A percentile compares a stretch with the other conserved stretches of the same genome.
phyloP scores from a whole-genome alignment of 116 monocot species.

The Phalaenopsis hybrid region DNA sequence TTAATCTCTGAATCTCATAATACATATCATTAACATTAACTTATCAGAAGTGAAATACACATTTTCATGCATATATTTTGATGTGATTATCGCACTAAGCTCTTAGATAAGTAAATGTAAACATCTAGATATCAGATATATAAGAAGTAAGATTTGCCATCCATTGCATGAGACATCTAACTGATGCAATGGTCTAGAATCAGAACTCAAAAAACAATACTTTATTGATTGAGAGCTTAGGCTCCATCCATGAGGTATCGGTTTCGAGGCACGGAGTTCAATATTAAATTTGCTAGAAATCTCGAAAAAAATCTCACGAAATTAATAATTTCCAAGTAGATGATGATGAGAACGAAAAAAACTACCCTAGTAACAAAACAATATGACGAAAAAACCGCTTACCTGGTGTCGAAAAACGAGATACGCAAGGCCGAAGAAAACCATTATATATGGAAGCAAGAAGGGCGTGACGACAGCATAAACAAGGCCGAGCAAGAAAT shows the following conservation, averaged over 20 bases:
- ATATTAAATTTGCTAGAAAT: no score
- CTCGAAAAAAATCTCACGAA: background rate
- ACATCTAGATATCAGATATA: no score
- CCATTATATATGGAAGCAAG: conserved; percentile 78
- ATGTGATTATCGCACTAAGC: no score
- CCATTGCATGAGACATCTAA: background rate
- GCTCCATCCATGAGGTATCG: no score
- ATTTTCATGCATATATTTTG: background rate
- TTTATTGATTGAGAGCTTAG: background rate
- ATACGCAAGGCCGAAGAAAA: conserved; percentile 81
- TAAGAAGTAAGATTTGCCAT: background rate
- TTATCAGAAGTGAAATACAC: background rate
- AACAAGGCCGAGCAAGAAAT: conserved; percentile 93
- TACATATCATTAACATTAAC: background rate
- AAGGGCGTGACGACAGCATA: conserved; percentile 89
- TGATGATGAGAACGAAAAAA: background rate
- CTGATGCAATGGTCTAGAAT: background rate
- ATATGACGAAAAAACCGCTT: background rate
- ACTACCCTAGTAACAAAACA: background rate
- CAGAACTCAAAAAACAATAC: background rate
- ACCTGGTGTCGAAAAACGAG: conserved; percentile 97
- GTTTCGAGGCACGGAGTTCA: no score
- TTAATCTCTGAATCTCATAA: background rate
- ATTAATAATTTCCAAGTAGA: background rate
- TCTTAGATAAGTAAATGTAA: no score